Conservation (phyloP, 305 asterid species). For the Striga hermonthica region DNA sequence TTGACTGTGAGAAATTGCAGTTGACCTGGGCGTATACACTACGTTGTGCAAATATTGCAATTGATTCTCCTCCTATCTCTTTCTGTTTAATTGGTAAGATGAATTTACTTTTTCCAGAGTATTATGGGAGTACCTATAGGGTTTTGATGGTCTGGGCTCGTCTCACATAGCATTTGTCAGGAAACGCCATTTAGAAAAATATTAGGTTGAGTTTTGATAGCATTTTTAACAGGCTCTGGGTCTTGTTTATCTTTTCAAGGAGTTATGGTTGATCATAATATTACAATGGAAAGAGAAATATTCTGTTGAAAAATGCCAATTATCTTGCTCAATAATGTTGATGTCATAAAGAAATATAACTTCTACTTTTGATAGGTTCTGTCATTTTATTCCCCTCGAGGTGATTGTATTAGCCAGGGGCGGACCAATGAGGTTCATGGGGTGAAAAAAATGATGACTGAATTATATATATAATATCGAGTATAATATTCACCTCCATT, state of each 20-base stretch:
- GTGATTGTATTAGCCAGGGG: neutral
- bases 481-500: too few species aligned
- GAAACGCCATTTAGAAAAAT: slow-evolving; percentile 10
- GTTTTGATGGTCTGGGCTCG: slow-evolving; percentile 3
- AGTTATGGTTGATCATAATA: slow-evolving; percentile 1
- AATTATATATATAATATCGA: too few species aligned
- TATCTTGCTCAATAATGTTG: neutral
- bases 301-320: neutral
- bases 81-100: slow-evolving; percentile 16
- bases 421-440: neutral
- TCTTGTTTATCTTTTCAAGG: neutral
- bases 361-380: neutral
- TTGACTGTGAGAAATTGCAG: slow-evolving; percentile 1
- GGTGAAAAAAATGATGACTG: too few species aligned
- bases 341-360: neutral
- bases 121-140: neutral
- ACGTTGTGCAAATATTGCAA: neutral
- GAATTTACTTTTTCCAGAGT: neutral
- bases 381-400: neutral
- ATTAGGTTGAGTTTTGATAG: slow-evolving; percentile 6
- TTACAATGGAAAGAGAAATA: neutral
- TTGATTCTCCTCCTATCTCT: slow-evolving; percentile 4
- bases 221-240: neutral
- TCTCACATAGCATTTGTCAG: neutral
- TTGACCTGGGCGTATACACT: slow-evolving; percentile 3